phyloP scores from a whole-genome alignment of 2,329 filamentous ascomycete genomes.

The Cladobotryum protrusum region DNA sequence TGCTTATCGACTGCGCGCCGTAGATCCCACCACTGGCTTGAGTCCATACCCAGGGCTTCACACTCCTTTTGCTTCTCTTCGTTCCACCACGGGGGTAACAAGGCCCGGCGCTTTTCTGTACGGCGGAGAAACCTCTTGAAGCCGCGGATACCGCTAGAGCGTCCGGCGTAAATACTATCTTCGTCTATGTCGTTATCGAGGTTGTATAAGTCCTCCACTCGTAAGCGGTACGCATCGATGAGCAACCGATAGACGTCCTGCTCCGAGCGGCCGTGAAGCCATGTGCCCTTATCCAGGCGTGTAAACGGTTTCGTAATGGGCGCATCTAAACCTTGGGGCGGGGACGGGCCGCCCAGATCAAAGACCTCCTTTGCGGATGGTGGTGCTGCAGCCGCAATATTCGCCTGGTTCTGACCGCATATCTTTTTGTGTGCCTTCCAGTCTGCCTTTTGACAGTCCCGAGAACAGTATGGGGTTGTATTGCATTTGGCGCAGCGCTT shows the following conservation, averaged over 20 bases:
- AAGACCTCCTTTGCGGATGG: background rate
- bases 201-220: slow-evolving; percentile 31
- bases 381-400: background rate
- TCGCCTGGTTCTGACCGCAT: slow-evolving; percentile 25
- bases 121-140: slow-evolving; percentile 33
- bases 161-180: slow-evolving; percentile 26
- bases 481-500: slow-evolving; percentile 43
- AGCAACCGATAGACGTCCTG: slow-evolving; percentile 39
- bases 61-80: slow-evolving; percentile 32
- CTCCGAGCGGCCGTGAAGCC: slow-evolving; percentile 38
- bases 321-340: slow-evolving; percentile 23
- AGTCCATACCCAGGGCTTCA: slow-evolving; percentile 26
- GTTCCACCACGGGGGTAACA: slow-evolving; percentile 43
- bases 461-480: slow-evolving; percentile 43
- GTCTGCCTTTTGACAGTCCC: slow-evolving; percentile 44
- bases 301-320: slow-evolving; percentile 32
- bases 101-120: slow-evolving; percentile 17
- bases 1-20: slow-evolving; percentile 22
- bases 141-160: slow-evolving; percentile 18
- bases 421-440: slow-evolving; percentile 44
- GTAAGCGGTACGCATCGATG: slow-evolving; percentile 43
- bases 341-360: too few relatives aligned
- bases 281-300: slow-evolving; percentile 33
- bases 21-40: slow-evolving; percentile 21
- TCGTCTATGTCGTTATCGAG: slow-evolving; percentile 20